phyloP scores from a whole-genome alignment of 148 eudicot species.

The Persicaria maculosa region DNA sequence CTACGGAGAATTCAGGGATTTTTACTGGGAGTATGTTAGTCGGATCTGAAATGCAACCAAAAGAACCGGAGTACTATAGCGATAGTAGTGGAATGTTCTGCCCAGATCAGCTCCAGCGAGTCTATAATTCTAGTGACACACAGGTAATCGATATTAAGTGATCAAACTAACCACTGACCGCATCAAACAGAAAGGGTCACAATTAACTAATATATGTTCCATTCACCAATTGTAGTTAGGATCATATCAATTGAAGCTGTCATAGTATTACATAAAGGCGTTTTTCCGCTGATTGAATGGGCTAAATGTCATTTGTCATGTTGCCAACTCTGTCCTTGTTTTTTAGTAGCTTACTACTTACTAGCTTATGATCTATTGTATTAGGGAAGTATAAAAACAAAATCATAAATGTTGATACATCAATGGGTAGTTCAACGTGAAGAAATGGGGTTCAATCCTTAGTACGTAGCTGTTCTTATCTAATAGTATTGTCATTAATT shows the following conservation, averaged over 20 bases:
- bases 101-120: slow-evolving; percentile 34
- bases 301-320: no score
- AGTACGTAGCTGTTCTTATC: background rate
- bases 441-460: background rate
- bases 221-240: background rate
- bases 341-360: no score
- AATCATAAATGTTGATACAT: no score
- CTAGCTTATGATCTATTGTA: no score
- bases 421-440: no score
- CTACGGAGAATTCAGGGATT: slow-evolving; percentile 37
- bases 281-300: no score
- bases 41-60: slow-evolving; percentile 35
- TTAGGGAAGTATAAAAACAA: no score
- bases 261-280: no score
- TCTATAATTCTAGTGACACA: slow-evolving; percentile 38
- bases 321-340: no score
- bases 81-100: slow-evolving; percentile 54
- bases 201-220: background rate
- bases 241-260: no score
- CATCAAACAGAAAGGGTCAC: background rate
- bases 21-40: slow-evolving; percentile 30
- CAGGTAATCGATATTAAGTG: slow-evolving; percentile 29
- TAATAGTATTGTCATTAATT: background rate
- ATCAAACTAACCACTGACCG: no score
- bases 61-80: slow-evolving; percentile 59